These are phyloP conservation scores for Papilionanthe hybrid DNA, from an alignment of 116 monocot genomes.

Conservation along the genomic window DNA sequence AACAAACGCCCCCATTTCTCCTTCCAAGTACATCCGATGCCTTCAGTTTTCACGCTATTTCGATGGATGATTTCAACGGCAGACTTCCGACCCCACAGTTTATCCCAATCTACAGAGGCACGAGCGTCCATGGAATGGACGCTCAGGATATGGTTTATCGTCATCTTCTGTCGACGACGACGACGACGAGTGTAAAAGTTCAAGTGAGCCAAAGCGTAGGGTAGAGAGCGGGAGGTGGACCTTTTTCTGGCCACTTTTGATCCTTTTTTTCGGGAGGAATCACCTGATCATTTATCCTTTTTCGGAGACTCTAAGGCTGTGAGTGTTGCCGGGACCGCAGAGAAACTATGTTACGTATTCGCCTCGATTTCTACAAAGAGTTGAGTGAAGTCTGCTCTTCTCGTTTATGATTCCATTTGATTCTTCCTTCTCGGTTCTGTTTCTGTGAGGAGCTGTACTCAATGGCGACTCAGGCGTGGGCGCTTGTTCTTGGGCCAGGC, in stretches of 20 bases:
- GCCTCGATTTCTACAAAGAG: background rate
- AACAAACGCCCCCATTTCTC: too few species aligned
- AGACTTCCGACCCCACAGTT: too few species aligned
- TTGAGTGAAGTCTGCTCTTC: background rate
- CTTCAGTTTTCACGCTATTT: too few species aligned
- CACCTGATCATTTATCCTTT: too few species aligned
- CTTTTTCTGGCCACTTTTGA: too few species aligned
- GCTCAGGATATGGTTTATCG: background rate
- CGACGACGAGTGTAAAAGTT: background rate
- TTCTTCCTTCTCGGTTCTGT: background rate
- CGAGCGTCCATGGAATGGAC: background rate
- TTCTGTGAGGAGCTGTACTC: background rate
- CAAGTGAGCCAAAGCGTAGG: background rate
- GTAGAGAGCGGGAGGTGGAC: too few species aligned
- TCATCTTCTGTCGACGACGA: background rate
- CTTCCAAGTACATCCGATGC: too few species aligned
- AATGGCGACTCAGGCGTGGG: conserved; percentile 22
- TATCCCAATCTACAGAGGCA: too few species aligned
- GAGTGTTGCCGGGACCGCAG: too few species aligned
- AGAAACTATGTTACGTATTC: background rate
- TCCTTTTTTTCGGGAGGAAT: too few species aligned
- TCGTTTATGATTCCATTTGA: background rate
- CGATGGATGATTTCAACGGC: too few species aligned
- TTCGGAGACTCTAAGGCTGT: too few species aligned
- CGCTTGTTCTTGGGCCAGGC: conserved; percentile 14